Base-by-base conservation (phyloP, 163 green algal species). In the Volvox carteri region DNA sequence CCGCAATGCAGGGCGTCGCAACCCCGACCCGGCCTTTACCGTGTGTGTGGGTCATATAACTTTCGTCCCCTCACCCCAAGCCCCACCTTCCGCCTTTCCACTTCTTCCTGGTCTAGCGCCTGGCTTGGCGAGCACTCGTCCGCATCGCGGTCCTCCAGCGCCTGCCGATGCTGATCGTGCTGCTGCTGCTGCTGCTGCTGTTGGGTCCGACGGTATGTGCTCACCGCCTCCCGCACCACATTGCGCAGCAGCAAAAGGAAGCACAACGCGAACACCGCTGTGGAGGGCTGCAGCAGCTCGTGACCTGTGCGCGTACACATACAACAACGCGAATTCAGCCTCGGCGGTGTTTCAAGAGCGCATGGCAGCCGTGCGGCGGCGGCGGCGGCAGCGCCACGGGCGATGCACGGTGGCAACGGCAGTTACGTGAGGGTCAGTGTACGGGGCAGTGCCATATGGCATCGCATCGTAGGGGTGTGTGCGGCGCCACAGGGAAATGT, bases 211-310 rank as follows among this genome's bases (percentile, higher is more conserved):
- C 84, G 84, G 30, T 84, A 89, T 25, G 0, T 42, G 19, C 52
- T 54, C n/a, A 70, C 18, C 8, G 35, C 54, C 62, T 67, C 8
- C 2, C 70, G 72, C 39, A 89, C n/a, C 7, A 62, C 23, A 56
- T 89, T 89, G 39, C 84, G 84, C 16, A 84, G 39, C 72, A 89
- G 84, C 52, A 76, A 41, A 18, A 62, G 23, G 72, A 89, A 89
- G n/a, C 54, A 76, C 21, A 39, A 12, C 1, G 41, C 84, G 11
- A 89, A 70, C 25, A 89, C 46, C 46, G 72, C 84, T 1, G 84
- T 89, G 41, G 84, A 89, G 28, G 84, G 84, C 72, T 89, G 84
- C 41, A 89, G 50, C 35, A 88, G 83, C 30, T 88, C 83, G 48
- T 88, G 83, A n/a, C 83, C 83, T 88, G 50, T 58, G 16, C 50